Percentiles rank a stretch among this genome's conserved stretches.
Conservation (phyloP, 176 grass and related monocot genomes). For the Cenchrus purpureus region DNA sequence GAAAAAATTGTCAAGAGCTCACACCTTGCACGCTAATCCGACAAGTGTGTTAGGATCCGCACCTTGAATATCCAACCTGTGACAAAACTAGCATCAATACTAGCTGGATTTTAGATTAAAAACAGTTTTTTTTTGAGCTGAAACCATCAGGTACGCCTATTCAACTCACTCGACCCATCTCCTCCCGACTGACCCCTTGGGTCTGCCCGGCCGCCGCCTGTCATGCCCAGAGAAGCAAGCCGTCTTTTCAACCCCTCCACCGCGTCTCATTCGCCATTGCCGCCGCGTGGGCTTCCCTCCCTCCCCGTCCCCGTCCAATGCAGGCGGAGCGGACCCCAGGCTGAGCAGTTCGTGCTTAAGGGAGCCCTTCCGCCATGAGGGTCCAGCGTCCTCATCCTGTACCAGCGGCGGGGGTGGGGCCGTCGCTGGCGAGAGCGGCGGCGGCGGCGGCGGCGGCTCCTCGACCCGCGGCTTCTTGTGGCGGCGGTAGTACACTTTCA, state of each 20-base stretch:
- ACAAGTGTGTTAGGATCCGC: constrained; percentile 62
- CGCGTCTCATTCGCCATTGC: constrained; percentile 31
- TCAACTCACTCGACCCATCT: constrained; percentile 96
- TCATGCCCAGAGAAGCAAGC: constrained; percentile 21
- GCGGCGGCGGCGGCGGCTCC: neutral
- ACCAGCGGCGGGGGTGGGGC: neutral
- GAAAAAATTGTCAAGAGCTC: constrained; percentile 15
- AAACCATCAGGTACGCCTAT: constrained; percentile 19
- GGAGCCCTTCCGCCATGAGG: constrained; percentile 41
- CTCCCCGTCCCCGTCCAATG: constrained; percentile 36
- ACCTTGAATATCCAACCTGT: constrained; percentile 71
- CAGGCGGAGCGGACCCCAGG: constrained; percentile 41
- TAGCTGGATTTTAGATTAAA: neutral
- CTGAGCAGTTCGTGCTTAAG: constrained; percentile 57
- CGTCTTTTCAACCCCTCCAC: constrained; percentile 25
- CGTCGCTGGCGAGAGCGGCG: constrained; percentile 11
- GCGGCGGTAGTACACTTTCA: constrained; percentile 54
- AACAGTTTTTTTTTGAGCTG: neutral
- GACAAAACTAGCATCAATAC: constrained; percentile 39
- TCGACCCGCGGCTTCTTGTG: constrained; percentile 50
- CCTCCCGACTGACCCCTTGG: constrained; percentile 51
- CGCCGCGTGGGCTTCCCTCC: neutral
- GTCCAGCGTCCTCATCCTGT: constrained; percentile 8
- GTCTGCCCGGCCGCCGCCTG: constrained; percentile 35
- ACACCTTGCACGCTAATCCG: constrained; percentile 86